Conservation (phyloP, 768 basidiomycete species). For the Amanita jacksonii region DNA sequence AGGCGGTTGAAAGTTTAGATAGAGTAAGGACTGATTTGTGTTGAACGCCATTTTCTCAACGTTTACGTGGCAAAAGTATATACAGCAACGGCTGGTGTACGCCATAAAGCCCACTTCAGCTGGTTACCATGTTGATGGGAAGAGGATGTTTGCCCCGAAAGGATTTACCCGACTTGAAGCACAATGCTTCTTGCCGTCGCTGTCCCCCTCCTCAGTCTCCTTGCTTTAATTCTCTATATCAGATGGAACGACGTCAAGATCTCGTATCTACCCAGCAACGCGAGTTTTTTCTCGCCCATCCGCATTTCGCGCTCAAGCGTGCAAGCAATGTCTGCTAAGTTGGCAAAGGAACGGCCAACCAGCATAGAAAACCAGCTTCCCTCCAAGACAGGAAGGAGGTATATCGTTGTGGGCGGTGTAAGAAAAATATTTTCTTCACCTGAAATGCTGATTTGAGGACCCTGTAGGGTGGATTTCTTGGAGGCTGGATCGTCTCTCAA, state of each 20-base stretch:
- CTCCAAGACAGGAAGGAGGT: constrained; percentile 61
- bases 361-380: constrained; percentile 40
- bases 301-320: constrained; percentile 39
- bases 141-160: too few relatives aligned
- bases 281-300: constrained; percentile 37
- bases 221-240: constrained; percentile 26
- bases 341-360: constrained; percentile 25
- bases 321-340: constrained; percentile 23
- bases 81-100: background rate
- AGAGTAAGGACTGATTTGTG: too few relatives aligned
- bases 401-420: constrained; percentile 72
- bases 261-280: constrained; percentile 37
- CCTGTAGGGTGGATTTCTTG: constrained; percentile 59
- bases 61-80: background rate
- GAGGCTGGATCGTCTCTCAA: constrained; percentile 69
- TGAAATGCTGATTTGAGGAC: background rate
- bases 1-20: too few relatives aligned
- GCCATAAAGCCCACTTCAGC: too few relatives aligned
- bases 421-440: constrained; percentile 15
- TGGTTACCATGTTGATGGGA: too few relatives aligned
- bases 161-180: too few relatives aligned
- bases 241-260: constrained; percentile 46
- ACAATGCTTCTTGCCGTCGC: background rate
- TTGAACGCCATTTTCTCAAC: too few relatives aligned
- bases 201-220: background rate